Evolutionary conservation across 2,329 filamentous ascomycete genomes (phyloP), one percentile per base, ranked within the genome.

Genomic region (Clonostachys rosea): DNA sequence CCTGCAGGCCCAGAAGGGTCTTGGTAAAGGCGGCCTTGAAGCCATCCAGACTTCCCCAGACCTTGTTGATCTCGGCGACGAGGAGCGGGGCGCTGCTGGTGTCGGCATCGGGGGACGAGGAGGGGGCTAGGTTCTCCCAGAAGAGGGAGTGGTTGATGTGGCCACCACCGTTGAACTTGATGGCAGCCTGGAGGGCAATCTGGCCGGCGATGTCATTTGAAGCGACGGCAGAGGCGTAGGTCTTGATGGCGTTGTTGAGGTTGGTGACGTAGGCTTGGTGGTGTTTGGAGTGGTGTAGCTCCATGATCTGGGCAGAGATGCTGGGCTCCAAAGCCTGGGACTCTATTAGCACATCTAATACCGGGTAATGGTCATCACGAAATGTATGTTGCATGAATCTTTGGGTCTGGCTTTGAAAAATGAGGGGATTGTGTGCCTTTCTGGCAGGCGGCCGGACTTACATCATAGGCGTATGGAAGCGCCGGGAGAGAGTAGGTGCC

Each of bases 101-200:
- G 42, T 79, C 71, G 2, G 87, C 76, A 8, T 84, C 79, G 0
- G 74, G 53, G 3, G 77, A 82, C 16, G 69, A 73, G 0, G 81
- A 68, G 0, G 87, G 87, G 0, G 80, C 68, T 16, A 95, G 77
- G 66, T 90, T 91, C 69, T 88, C 83, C 91, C 91, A 96, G 76
- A 96, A 96, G 35, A 96, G 81, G 1, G 83, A 84, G 75, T 96
- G 91, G 73, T 96, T 96, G 69, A 95, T 86, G 74, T 96, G 91
- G 7, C 91, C 91, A 40, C 91, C 91, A 43, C 87, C 91, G 65
- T 95, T 89, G 78, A 95, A 96, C 59, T 86, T 87, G 71, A 95
- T 83, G 51, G 79, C 79, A 13, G 76, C 71, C 57, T 87, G 84
- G n/a, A 89, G 76, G 16, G 78, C 70, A 47, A 90, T 79, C 55